Evolutionary conservation across 2,329 filamentous ascomycete species (phyloP).

Genomic region (Lizonia empirigonia): DNA sequence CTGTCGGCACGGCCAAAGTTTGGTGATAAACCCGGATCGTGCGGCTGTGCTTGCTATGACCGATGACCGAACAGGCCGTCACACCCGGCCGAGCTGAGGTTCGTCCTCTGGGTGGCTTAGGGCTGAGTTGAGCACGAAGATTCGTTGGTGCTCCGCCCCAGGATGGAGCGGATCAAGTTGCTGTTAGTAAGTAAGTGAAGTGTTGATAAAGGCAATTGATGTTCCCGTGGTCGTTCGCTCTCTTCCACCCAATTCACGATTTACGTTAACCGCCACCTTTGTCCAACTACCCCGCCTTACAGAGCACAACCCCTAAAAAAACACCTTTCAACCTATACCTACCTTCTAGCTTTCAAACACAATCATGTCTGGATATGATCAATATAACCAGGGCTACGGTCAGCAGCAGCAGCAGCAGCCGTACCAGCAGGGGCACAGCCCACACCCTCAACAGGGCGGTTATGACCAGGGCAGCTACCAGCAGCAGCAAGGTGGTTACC

Average conservation of each 20-base stretch:
- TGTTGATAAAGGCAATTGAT: conserved; percentile 24
- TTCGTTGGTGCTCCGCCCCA: conserved; percentile 39
- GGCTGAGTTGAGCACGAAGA: conserved; percentile 39
- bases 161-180: conserved; percentile 21
- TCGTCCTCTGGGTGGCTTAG: conserved; percentile 27
- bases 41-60: conserved; percentile 12
- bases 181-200: conserved; percentile 22
- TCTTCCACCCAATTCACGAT: conserved; percentile 3
- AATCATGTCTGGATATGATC: conserved; percentile 60
- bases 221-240: conserved; percentile 21
- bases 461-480: conserved; percentile 42
- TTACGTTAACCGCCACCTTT: conserved; percentile 14
- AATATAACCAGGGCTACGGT: conserved; percentile 47
- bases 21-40: conserved; percentile 6
- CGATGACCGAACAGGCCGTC: conserved; percentile 24
- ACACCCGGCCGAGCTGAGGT: conserved; percentile 22
- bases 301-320: neutral
- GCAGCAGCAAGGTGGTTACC: conserved; percentile 36
- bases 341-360: neutral
- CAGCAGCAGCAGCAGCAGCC: conserved; percentile 47
- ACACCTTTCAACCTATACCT: neutral
- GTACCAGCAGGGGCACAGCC: conserved; percentile 35
- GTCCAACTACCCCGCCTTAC: conserved; percentile 14
- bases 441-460: conserved; percentile 38
- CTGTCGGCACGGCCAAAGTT: conserved; percentile 1